Percentiles rank a stretch among this genome's conserved stretches.
Evolutionary conservation across 2,329 filamentous ascomycete genomes (phyloP).

Genomic region (Magnaporthales sp.): DNA sequence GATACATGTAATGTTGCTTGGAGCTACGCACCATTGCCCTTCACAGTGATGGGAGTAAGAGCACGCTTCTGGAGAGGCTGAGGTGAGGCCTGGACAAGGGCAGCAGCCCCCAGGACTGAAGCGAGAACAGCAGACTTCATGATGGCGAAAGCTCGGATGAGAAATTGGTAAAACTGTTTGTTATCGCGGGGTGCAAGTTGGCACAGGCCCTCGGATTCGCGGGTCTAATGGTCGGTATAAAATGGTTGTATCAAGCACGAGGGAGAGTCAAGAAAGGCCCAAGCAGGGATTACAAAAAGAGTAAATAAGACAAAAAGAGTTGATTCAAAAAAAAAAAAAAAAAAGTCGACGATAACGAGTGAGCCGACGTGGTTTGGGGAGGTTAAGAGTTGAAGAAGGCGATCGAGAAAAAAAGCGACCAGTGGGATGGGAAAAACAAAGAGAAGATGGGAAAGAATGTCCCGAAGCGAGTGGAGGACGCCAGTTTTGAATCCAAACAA

Average conservation of each 20-base stretch:
- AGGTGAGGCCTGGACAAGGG: slow-evolving; percentile 34
- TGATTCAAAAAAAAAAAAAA: neutral
- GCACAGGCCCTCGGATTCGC: neutral
- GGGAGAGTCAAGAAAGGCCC: slow-evolving; percentile 6
- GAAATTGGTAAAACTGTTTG: neutral
- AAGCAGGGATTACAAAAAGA: slow-evolving; percentile 4
- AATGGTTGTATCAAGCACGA: slow-evolving; percentile 4
- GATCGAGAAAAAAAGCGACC: slow-evolving; percentile 1
- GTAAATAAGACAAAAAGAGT: neutral
- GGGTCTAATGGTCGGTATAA: neutral
- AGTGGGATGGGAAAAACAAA: slow-evolving; percentile 7
- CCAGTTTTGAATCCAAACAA: slow-evolving; percentile 9
- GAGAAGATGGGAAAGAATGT: neutral
- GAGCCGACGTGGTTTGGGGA: slow-evolving; percentile 2
- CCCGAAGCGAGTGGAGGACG: slow-evolving; percentile 6
- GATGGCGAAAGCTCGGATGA: slow-evolving; percentile 12
- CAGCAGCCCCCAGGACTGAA: slow-evolving; percentile 36
- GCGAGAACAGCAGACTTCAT: slow-evolving; percentile 42
- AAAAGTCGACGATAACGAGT: slow-evolving; percentile 5
- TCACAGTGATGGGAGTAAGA: slow-evolving; percentile 41
- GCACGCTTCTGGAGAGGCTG: slow-evolving; percentile 40
- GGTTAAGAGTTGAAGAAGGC: neutral
- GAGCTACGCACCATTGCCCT: slow-evolving; percentile 43
- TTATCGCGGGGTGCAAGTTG: neutral
- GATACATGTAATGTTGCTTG: neutral